Conservation (phyloP, 2,329 filamentous ascomycete genomes). For the Epichloe coenophiala region DNA sequence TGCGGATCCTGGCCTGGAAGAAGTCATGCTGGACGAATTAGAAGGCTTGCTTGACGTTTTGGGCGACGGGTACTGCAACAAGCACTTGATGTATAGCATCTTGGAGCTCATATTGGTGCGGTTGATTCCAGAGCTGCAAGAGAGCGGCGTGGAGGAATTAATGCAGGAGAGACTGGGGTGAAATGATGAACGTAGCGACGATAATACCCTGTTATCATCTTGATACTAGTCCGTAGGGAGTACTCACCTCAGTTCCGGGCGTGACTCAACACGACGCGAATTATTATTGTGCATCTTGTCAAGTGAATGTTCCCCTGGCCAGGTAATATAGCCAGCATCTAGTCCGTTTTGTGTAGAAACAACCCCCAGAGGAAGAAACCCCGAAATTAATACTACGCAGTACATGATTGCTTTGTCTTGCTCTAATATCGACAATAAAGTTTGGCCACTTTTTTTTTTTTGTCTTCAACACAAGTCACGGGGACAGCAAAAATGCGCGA, state of each 20-base stretch:
- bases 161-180: conserved; percentile 54
- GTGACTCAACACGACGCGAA: too few relatives aligned
- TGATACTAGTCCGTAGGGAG: background rate
- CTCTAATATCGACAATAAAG: too few relatives aligned
- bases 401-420: background rate
- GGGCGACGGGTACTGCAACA: conserved; percentile 78
- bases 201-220: background rate
- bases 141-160: conserved; percentile 56
- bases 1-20: conserved; percentile 19
- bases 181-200: background rate
- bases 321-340: too few relatives aligned
- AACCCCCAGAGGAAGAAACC: too few relatives aligned
- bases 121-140: conserved; percentile 70
- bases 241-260: too few relatives aligned
- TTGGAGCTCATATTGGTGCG: conserved; percentile 72
- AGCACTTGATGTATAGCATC: conserved; percentile 72
- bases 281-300: too few relatives aligned
- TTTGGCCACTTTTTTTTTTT: too few relatives aligned
- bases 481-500: too few relatives aligned
- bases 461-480: too few relatives aligned
- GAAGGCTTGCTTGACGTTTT: conserved; percentile 60
- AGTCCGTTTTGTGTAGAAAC: too few relatives aligned
- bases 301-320: too few relatives aligned
- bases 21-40: conserved; percentile 39
- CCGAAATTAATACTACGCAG: too few relatives aligned